Percentiles rank a stretch among this genome's conserved stretches.
phyloP scores from a whole-genome alignment of 768 basidiomycete species.

The Mycena belliarum region DNA sequence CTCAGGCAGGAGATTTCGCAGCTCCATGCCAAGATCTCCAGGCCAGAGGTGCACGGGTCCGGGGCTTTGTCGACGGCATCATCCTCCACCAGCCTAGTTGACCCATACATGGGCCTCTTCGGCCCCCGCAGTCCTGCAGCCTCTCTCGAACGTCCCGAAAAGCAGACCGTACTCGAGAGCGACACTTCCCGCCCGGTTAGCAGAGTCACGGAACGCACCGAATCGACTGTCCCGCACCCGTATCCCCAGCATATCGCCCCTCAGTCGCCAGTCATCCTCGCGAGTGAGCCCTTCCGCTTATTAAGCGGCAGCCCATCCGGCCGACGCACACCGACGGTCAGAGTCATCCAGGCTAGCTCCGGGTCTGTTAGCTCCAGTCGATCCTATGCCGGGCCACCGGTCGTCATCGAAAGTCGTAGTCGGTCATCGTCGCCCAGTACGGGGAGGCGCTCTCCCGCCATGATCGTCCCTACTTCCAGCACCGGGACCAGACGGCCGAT shows the following conservation, averaged over 20 bases:
- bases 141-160: too few relatives aligned
- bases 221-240: not conserved
- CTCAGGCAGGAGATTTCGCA: not conserved
- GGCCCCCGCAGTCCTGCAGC: conserved; percentile 1
- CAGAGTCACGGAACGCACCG: conserved; percentile 5
- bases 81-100: not conserved
- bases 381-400: too few relatives aligned
- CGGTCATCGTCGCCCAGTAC: not conserved
- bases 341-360: not conserved
- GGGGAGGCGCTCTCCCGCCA: not conserved
- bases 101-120: not conserved
- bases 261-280: not conserved
- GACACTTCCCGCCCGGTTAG: not conserved
- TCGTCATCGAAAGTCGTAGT: not conserved
- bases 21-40: not conserved
- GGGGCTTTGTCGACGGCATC: too few relatives aligned
- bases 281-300: too few relatives aligned
- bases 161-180: too few relatives aligned
- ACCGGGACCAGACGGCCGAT: too few relatives aligned
- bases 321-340: not conserved
- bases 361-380: too few relatives aligned
- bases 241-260: not conserved
- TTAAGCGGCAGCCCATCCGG: not conserved
- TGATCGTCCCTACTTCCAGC: not conserved
- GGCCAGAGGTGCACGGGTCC: too few relatives aligned